Conservation (phyloP, 2,329 filamentous ascomycete species). For the Fusarium euwallaceae region DNA sequence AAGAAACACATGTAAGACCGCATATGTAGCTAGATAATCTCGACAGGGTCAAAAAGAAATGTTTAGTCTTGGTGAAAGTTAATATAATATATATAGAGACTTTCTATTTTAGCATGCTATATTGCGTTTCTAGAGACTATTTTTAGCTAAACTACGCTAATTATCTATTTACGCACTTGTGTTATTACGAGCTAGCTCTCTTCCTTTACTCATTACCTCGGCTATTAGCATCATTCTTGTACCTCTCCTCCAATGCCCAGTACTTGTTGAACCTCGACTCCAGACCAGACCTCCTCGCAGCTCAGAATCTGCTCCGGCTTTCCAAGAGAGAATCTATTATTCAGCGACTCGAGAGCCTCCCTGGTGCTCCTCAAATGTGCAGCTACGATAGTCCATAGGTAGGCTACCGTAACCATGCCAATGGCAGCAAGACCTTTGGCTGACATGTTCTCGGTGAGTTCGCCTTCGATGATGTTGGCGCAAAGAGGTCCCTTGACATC, state of each 20-base stretch:
- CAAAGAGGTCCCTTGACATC: slow-evolving; percentile 57
- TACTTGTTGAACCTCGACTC: slow-evolving; percentile 60
- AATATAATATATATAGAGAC: no score
- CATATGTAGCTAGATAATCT: no score
- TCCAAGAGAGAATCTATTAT: slow-evolving; percentile 56
- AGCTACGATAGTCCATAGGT: slow-evolving; percentile 59
- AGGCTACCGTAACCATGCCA: slow-evolving; percentile 58
- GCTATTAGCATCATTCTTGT: not conserved
- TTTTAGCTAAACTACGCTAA: no score
- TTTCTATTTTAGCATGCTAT: no score
- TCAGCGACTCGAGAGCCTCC: slow-evolving; percentile 54
- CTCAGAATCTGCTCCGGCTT: slow-evolving; percentile 58
- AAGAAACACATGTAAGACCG: no score
- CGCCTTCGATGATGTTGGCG: slow-evolving; percentile 56
- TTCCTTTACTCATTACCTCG: no score
- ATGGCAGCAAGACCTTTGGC: slow-evolving; percentile 51
- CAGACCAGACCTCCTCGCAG: slow-evolving; percentile 59
- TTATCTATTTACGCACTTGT: no score
- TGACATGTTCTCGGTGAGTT: slow-evolving; percentile 51
- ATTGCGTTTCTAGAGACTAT: no score
- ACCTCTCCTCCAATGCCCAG: slow-evolving; percentile 31
- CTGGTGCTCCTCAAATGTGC: slow-evolving; percentile 57
- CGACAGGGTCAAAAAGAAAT: no score
- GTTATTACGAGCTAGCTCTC: no score
- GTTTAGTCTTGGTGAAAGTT: no score